Conservation (phyloP, 768 basidiomycete species). For the Sutorius australiensis region DNA sequence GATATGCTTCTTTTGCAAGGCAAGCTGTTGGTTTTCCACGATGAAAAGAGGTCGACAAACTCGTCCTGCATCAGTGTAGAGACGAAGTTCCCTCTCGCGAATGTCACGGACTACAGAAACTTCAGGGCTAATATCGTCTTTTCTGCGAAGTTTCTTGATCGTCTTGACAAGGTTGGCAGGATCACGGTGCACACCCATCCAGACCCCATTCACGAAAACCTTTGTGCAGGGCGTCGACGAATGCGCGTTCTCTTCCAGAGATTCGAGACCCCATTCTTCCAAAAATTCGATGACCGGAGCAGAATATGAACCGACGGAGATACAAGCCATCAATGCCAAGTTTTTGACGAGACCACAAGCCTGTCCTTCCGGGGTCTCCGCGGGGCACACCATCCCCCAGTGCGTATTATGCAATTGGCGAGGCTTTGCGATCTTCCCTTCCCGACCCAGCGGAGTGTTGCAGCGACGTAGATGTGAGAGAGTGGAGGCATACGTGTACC, state of each 20-base stretch:
- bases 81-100: constrained; percentile 86
- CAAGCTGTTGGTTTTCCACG: constrained; percentile 85
- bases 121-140: constrained; percentile 93
- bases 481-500: constrained; percentile 98
- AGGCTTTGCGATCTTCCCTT: constrained; percentile 98
- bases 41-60: constrained; percentile 97
- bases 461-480: constrained; percentile 96
- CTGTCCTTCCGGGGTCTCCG: constrained; percentile 99
- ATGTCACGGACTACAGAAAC: constrained; percentile 98
- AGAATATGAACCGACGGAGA: constrained; percentile 94
- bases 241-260: constrained; percentile 89
- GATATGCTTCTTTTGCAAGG: constrained; percentile 81
- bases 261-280: constrained; percentile 97
- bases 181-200: constrained; percentile 98
- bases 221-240: constrained; percentile 83
- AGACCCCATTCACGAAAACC: constrained; percentile 98
- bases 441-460: constrained; percentile 96
- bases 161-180: constrained; percentile 90
- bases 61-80: constrained; percentile 96
- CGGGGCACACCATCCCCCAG: constrained; percentile 99
- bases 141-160: constrained; percentile 86
- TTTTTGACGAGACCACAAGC: constrained; percentile 99
- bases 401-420: constrained; percentile 99
- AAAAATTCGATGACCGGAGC: constrained; percentile 97
- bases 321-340: constrained; percentile 94